phyloP scores from a whole-genome alignment of 176 grass and related monocot genomes.

The Ampelocalamus luodianensis region DNA sequence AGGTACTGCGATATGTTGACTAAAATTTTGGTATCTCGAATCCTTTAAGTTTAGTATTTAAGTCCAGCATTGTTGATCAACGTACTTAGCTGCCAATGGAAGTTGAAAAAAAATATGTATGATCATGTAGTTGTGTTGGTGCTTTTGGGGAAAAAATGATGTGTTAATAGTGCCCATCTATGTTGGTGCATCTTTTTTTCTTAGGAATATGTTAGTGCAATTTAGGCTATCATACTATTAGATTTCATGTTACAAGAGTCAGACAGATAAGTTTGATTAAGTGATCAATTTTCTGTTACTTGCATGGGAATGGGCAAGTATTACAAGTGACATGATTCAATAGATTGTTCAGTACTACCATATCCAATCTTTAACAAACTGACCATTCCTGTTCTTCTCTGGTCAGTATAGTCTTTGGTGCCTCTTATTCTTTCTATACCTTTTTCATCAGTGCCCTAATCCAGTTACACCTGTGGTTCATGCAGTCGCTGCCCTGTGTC shows the following conservation, averaged over 20 bases:
- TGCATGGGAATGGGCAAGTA: background rate
- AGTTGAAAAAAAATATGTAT: background rate
- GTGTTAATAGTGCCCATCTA: slow-evolving; percentile 4
- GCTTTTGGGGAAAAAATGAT: slow-evolving; percentile 2
- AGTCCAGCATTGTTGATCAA: background rate
- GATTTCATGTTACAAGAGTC: background rate
- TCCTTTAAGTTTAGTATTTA: background rate
- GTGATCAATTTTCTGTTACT: background rate
- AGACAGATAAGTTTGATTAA: background rate
- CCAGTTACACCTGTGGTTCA: slow-evolving; percentile 16
- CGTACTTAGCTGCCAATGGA: background rate
- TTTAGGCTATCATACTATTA: background rate
- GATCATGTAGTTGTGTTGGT: background rate
- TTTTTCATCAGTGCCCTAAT: slow-evolving; percentile 1
- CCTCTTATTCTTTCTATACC: background rate
- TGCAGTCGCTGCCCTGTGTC: background rate
- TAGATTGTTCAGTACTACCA: background rate
- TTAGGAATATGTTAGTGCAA: background rate
- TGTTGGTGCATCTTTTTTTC: background rate
- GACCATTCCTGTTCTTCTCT: background rate
- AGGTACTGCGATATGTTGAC: background rate
- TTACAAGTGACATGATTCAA: background rate
- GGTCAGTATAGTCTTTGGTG: background rate
- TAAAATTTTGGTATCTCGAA: background rate
- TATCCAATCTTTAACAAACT: background rate